Conservation (phyloP, 495 filamentous ascomycete genomes). For the Tirmania nivea region DNA sequence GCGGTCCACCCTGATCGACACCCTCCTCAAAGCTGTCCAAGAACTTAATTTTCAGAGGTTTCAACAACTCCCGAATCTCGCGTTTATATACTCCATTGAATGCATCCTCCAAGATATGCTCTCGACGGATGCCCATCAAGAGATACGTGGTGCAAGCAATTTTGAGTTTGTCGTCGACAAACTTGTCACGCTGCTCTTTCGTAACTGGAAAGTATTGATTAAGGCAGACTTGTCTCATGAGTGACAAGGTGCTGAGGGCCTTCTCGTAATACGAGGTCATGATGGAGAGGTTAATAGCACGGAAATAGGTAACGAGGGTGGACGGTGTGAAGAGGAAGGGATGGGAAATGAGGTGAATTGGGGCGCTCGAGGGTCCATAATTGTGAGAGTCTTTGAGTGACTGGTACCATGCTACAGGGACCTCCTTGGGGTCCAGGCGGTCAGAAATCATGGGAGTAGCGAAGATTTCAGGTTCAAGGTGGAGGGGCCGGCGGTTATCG, state of each 20-base stretch:
- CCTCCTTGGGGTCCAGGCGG: constrained; percentile 51
- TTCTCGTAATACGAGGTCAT: constrained; percentile 62
- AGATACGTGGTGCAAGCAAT: constrained; percentile 48
- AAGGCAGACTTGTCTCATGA: constrained; percentile 36
- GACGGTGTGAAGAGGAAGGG: constrained; percentile 59
- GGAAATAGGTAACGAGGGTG: constrained; percentile 60
- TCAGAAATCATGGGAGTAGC: constrained; percentile 55
- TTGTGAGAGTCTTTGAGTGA: constrained; percentile 29
- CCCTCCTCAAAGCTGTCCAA: constrained; percentile 74
- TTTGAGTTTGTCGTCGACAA: constrained; percentile 38
- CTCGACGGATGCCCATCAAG: constrained; percentile 51
- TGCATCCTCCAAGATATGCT: constrained; percentile 50
- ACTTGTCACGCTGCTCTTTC: constrained; percentile 18
- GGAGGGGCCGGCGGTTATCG: constrained; percentile 37
- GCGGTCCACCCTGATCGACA: constrained; percentile 79
- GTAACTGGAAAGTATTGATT: constrained; percentile 8
- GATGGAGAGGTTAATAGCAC: constrained; percentile 60
- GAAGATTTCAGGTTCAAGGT: constrained; percentile 45
- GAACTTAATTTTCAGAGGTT: constrained; percentile 71
- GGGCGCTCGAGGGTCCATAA: constrained; percentile 16
- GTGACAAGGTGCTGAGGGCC: constrained; percentile 38
- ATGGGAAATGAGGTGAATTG: constrained; percentile 55
- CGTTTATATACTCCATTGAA: constrained; percentile 76
- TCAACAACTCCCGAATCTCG: constrained; percentile 57
- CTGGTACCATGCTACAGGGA: constrained; percentile 53